Base-by-base conservation (phyloP, 148 eudicot species). In the Persicaria tinctoria region DNA sequence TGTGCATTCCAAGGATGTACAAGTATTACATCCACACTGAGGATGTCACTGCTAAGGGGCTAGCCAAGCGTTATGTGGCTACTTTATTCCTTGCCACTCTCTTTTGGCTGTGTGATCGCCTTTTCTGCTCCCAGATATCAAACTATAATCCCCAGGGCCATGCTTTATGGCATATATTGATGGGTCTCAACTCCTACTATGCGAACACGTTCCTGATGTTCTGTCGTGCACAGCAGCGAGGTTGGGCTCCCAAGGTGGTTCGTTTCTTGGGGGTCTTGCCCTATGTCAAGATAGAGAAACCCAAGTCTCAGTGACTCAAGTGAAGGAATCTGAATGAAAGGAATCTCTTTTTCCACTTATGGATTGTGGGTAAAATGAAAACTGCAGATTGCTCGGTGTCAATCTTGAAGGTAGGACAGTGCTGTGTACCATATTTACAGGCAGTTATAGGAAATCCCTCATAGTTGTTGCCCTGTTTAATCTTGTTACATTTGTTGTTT, bases 1-100 rank as follows among this genome's bases (percentile, higher is more conserved):
- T 93, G 20, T 93, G 98, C 88, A 86, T 91, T 80, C 98, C 98
- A 51, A 82, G 98, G 78, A 86, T 89, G 97, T 93, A 93, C 92
- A 93, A 93, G 79, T 91, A 93, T 51, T 93, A 93, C 74, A 89
- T 93, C 59, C 81, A 85, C 84, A 89, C 89, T 11, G 82, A 81
- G 17, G 88, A 91, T 68, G 72, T 74, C 73, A 62, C 75, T 54
- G 97, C 98, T 53, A 93, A 89, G 78, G 70, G 92, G 70, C 82
- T 93, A 59, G 98, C 94, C 6, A 93, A 88, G 84, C 68, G 85
- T 46, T 93, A 91, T 48, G 75, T 77, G 68, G 76, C 63, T n/a
- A 91, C 94, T 50, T 73, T 91, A 48, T 74, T 85, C 12, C 66
- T 85, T 46, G 94, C 89, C 60, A 83, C 85, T 77, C 51, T 91